Base-by-base conservation (phyloP, 2,329 filamentous ascomycete genomes). In the Pleoardoris graminearum region DNA sequence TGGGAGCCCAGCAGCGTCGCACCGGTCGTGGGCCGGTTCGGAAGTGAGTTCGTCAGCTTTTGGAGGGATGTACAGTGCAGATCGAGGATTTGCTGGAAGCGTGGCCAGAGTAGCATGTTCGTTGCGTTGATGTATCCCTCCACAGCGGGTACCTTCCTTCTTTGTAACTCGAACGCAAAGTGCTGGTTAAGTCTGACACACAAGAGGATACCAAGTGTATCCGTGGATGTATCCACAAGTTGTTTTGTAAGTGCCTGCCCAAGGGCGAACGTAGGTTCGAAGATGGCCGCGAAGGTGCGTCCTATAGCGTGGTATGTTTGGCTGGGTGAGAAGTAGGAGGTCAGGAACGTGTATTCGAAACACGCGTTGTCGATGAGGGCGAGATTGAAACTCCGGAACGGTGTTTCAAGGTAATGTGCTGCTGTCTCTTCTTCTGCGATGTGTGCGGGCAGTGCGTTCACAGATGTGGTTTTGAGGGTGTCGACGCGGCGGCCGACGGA, bases 61-160 rank as follows among this genome's bases (percentile, higher is more conserved):
- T 88, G 88, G 30, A 99, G 82, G 0, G 90, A 95, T 48, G 96
- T 91, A 75, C 89, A 91, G 70, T 99, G 94, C 50, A 87, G 82
- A 70, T 96, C 92, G 85, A 99, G 96, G 63, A 96, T 86, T 51
- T 90, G 84, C 74, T 99, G 95, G 65, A 99, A 89, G 22, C 93
- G 87, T 7, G 94, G 94, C 94, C 94, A 99, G 5, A 99, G 83
- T 2, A 94, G 84, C 91, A 99, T 99, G 67, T 89, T 92, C 4
- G 91, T 96, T 39, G 86, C 92, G 71, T 99, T 99, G 69, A 97
- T 87, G 70, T 99, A 99, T 33, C 85, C 82, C 68, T 99, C 94
- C 1, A 90, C 86, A 4, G 91, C 87, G 0, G 94, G 94, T 1
- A 97, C 85, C 69, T 95, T 93, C 49, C 93, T 86, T 10, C 93